These are phyloP conservation scores for Seminavis robusta DNA, from an alignment of 108 stramenopile genomes.

Conservation along the genomic window DNA sequence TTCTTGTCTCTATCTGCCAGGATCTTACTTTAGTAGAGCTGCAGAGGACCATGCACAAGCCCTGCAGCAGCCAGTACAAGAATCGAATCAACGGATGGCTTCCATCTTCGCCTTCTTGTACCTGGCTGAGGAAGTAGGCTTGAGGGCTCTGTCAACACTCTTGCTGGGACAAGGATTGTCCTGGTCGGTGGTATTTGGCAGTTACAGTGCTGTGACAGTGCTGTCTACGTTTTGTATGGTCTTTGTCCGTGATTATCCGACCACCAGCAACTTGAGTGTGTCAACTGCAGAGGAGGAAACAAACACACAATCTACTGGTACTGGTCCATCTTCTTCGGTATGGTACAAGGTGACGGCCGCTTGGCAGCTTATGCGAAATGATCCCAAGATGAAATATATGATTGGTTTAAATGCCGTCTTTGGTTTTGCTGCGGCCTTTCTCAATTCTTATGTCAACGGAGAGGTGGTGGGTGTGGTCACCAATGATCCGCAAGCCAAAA, in stretches of 20 bases:
- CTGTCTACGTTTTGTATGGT: constrained; percentile 42
- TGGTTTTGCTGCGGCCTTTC: constrained; percentile 68
- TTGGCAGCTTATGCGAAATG: constrained; percentile 41
- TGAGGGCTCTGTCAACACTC: constrained; percentile 60
- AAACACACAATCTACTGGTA: background rate
- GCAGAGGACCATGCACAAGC: constrained; percentile 48
- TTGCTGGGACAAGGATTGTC: constrained; percentile 22
- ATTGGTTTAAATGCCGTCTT: constrained; percentile 69
- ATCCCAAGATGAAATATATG: constrained; percentile 84
- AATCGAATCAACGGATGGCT: constrained; percentile 54
- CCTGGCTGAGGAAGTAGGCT: constrained; percentile 56
- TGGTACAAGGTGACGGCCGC: constrained; percentile 50
- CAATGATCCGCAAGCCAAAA: constrained; percentile 41
- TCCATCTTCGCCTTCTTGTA: constrained; percentile 78
- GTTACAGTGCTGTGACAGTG: constrained; percentile 52
- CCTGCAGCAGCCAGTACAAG: background rate
- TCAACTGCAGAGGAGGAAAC: background rate
- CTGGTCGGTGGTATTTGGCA: constrained; percentile 60
- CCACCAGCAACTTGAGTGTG: background rate
- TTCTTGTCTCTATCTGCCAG: background rate
- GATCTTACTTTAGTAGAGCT: constrained; percentile 55
- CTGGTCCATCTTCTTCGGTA: constrained; percentile 8
- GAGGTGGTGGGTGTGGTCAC: constrained; percentile 63
- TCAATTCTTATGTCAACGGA: constrained; percentile 69
- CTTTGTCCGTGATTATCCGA: constrained; percentile 24